phyloP scores from a whole-genome alignment of 441 rosid genomes.

The Pelargonium australe region DNA sequence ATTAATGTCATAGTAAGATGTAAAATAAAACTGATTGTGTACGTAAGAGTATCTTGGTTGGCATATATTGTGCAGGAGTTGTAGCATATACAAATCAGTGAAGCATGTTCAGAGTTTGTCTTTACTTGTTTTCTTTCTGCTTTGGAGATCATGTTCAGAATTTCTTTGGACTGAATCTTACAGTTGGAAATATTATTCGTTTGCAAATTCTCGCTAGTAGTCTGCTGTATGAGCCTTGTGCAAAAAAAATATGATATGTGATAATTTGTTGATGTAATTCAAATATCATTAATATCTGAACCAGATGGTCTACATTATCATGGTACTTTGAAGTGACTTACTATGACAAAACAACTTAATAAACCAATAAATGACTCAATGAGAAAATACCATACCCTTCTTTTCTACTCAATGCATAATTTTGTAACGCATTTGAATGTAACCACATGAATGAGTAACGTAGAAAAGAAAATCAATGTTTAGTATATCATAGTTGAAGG shows the following conservation, averaged over 20 bases:
- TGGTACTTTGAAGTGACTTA: neutral
- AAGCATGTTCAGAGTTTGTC: neutral
- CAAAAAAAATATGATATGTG: too few species aligned
- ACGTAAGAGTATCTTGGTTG: neutral
- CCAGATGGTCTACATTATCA: neutral
- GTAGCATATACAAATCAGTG: neutral
- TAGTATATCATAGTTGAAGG: neutral
- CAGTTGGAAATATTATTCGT: neutral
- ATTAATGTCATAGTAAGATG: neutral
- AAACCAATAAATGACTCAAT: neutral
- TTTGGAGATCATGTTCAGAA: neutral
- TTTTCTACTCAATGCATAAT: too few species aligned
- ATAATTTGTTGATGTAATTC: neutral
- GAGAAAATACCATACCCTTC: too few species aligned
- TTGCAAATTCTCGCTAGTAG: too few species aligned
- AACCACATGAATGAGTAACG: too few species aligned
- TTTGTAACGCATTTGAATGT: too few species aligned
- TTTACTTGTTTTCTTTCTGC: neutral
- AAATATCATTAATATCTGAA: neutral
- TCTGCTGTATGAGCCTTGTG: too few species aligned
- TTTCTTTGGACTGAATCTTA: conserved; percentile 1
- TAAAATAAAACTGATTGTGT: neutral
- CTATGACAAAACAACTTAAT: neutral
- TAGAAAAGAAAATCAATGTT: too few species aligned
- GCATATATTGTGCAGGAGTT: neutral